Conservation (phyloP, 2,329 filamentous ascomycete species). For the Aspergillus oerlinghausenensis region DNA sequence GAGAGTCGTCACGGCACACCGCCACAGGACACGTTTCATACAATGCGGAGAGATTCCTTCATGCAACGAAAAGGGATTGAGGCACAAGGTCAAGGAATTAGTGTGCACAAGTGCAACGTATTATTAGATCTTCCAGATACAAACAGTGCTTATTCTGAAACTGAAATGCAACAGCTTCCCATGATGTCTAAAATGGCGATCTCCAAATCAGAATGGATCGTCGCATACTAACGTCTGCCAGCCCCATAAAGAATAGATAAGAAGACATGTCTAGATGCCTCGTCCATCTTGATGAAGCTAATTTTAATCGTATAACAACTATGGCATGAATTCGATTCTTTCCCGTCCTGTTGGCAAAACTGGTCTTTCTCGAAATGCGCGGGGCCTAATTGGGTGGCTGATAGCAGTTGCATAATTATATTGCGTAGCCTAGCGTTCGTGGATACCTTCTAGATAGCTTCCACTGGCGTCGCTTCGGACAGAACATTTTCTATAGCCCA, state of each 20-base stretch:
- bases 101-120: neutral
- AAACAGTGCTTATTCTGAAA: neutral
- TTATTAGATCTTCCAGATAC: neutral
- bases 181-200: neutral
- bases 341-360: neutral
- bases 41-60: neutral
- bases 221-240: neutral
- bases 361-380: neutral
- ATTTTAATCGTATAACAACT: neutral
- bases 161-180: neutral
- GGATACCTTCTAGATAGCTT: neutral
- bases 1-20: neutral
- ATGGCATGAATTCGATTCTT: neutral
- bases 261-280: neutral
- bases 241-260: neutral
- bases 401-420: neutral
- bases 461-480: neutral
- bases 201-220: neutral
- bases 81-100: neutral
- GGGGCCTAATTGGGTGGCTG: neutral
- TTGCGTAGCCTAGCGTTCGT: neutral
- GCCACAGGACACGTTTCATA: neutral
- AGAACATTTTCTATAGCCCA: neutral
- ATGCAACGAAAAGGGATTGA: neutral
- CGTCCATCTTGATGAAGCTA: neutral